Conservation (phyloP, 306 rosid species). For the Glycine latifolia region DNA sequence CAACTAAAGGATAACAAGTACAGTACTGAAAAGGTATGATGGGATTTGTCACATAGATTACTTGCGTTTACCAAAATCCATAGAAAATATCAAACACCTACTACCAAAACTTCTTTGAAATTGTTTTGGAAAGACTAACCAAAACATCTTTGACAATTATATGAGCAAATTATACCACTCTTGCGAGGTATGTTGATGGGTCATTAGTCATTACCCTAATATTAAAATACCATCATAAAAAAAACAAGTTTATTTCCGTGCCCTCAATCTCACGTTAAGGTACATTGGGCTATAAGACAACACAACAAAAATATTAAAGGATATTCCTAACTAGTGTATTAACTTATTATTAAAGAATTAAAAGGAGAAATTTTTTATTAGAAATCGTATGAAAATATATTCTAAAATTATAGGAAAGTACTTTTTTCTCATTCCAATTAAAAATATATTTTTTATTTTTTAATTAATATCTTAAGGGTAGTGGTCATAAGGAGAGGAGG, state of each 20-base stretch:
- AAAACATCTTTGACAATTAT: neutral
- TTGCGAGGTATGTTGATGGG: slow-evolving; percentile 12
- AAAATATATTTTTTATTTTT: too few species aligned
- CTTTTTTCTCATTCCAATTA: too few species aligned
- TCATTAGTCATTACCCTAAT: neutral
- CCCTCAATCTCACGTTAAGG: slow-evolving; percentile 31
- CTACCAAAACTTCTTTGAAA: slow-evolving; percentile 33
- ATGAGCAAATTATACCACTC: neutral
- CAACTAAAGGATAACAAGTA: neutral
- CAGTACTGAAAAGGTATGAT: neutral
- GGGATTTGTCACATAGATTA: neutral
- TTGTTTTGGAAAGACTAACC: slow-evolving; percentile 40
- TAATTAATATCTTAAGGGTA: too few species aligned
- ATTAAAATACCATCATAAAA: slow-evolving; percentile 7
- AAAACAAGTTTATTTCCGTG: slow-evolving; percentile 8
- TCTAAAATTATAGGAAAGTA: too few species aligned
- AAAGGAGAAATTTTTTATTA: too few species aligned
- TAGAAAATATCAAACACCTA: slow-evolving; percentile 30
- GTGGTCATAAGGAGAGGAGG: too few species aligned
- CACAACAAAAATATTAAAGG: neutral
- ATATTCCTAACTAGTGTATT: too few species aligned
- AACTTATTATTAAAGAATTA: too few species aligned
- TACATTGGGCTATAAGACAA: slow-evolving; percentile 13
- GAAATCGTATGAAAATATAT: too few species aligned
- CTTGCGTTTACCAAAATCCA: slow-evolving; percentile 10